Evolutionary conservation across 1,139 yeast genomes (phyloP).

Genomic region (Arxiozyma heterogenica): DNA sequence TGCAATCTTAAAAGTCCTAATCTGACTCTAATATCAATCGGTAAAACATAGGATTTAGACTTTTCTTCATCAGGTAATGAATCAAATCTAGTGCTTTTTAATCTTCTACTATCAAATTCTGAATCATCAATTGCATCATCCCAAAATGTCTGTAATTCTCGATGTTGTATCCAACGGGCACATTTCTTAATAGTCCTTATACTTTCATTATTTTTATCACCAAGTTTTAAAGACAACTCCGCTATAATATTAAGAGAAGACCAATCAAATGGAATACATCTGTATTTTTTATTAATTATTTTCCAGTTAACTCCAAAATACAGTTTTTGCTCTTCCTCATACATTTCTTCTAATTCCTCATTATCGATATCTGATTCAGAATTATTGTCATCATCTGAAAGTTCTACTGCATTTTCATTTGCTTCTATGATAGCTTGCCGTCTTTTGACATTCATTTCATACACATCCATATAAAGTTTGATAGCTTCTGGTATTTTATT

Average conservation of each 20-base stretch:
- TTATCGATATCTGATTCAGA: constrained; percentile 10
- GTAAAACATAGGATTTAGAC: constrained; percentile 44
- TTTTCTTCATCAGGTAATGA: constrained; percentile 34
- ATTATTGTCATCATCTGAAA: constrained; percentile 23
- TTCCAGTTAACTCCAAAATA: constrained; percentile 24
- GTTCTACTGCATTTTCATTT: constrained; percentile 29
- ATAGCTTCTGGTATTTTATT: constrained; percentile 76
- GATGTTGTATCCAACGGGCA: constrained; percentile 73
- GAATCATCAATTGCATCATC: constrained; percentile 65
- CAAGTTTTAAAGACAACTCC: constrained; percentile 65
- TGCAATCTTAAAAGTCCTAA: constrained; percentile 67
- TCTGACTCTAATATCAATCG: constrained; percentile 80
- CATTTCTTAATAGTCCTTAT: constrained; percentile 58
- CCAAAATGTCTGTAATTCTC: constrained; percentile 76
- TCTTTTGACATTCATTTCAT: constrained; percentile 42
- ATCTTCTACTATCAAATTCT: constrained; percentile 69
- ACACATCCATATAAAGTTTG: constrained; percentile 57
- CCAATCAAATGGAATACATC: constrained; percentile 60
- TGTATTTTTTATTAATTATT: constrained; percentile 24
- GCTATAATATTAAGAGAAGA: constrained; percentile 76
- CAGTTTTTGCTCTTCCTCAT: constrained; percentile 20
- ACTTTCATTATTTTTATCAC: constrained; percentile 44
- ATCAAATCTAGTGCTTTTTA: constrained; percentile 37
- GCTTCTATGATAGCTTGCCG: constrained; percentile 27
- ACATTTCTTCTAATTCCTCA: constrained; percentile 18